Evolutionary conservation across 495 filamentous ascomycete genomes (phyloP).

Genomic region (Penicillium macrosclerotiorum): DNA sequence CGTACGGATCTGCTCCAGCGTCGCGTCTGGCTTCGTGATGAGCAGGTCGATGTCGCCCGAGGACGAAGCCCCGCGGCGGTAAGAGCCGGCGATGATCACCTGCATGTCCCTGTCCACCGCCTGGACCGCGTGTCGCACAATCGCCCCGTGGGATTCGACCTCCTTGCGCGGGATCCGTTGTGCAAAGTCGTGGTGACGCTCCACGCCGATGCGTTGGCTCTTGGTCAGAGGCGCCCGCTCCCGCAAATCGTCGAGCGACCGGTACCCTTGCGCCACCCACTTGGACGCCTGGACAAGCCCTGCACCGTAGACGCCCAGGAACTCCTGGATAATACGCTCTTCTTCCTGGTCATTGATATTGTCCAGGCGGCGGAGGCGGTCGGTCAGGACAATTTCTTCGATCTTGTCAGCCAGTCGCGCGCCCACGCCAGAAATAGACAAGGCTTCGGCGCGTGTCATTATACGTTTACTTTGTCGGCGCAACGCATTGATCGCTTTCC

Average conservation of each 20-base stretch:
- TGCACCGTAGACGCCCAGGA: slow-evolving; percentile 78
- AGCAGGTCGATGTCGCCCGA: slow-evolving; percentile 87
- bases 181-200: slow-evolving; percentile 79
- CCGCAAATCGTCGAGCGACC: slow-evolving; percentile 69
- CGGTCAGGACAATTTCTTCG: slow-evolving; percentile 81
- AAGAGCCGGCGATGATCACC: slow-evolving; percentile 78
- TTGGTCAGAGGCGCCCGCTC: slow-evolving; percentile 62
- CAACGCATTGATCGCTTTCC: slow-evolving; percentile 73
- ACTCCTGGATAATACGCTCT: slow-evolving; percentile 61
- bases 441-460: slow-evolving; percentile 65
- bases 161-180: slow-evolving; percentile 79
- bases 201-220: slow-evolving; percentile 77
- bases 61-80: slow-evolving; percentile 71
- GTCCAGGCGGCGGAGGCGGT: slow-evolving; percentile 71
- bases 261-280: slow-evolving; percentile 78
- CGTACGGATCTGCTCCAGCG: slow-evolving; percentile 55
- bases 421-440: slow-evolving; percentile 69
- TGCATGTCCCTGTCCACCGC: slow-evolving; percentile 62
- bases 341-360: slow-evolving; percentile 61
- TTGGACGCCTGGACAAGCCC: slow-evolving; percentile 66
- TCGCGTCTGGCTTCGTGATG: slow-evolving; percentile 67
- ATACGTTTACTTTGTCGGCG: slow-evolving; percentile 65
- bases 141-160: slow-evolving; percentile 65
- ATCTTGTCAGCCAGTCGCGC: slow-evolving; percentile 79
- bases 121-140: slow-evolving; percentile 62